These are phyloP conservation scores for Sarocladium strictum DNA, from an alignment of 2,329 filamentous ascomycete species.

Conservation along the genomic window DNA sequence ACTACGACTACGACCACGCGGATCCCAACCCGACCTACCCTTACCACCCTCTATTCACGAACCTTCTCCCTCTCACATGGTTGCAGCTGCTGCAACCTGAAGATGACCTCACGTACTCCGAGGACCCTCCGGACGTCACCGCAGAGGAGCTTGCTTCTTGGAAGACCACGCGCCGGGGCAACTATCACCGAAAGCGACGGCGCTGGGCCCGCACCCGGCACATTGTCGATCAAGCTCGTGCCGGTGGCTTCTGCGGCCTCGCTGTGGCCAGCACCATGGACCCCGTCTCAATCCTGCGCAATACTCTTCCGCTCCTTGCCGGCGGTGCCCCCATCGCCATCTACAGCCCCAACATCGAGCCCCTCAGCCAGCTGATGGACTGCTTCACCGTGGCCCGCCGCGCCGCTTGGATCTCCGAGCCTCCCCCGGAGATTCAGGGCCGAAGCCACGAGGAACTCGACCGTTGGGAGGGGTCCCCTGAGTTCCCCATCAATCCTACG, in stretches of 20 bases:
- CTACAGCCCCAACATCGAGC: constrained; percentile 76
- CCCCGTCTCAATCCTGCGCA: constrained; percentile 65
- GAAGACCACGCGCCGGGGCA: constrained; percentile 78
- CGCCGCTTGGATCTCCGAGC: constrained; percentile 61
- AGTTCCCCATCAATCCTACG: constrained; percentile 85
- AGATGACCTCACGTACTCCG: constrained; percentile 66
- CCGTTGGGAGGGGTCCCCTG: constrained; percentile 54
- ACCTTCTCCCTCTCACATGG: constrained; percentile 84
- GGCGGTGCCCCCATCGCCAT: constrained; percentile 82
- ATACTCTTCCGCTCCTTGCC: constrained; percentile 71
- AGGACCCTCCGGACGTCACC: constrained; percentile 53
- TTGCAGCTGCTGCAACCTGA: constrained; percentile 78
- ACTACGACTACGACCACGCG: constrained; percentile 77
- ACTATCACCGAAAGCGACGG: constrained; percentile 83
- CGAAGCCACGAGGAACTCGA: constrained; percentile 45
- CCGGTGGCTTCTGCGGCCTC: constrained; percentile 76
- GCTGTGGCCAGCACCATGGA: constrained; percentile 81
- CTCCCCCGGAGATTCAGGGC: constrained; percentile 39
- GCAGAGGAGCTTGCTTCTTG: constrained; percentile 58
- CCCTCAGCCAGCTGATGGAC: constrained; percentile 71
- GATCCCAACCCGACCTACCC: constrained; percentile 51
- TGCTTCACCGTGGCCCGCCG: constrained; percentile 76
- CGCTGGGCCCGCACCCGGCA: constrained; percentile 69
- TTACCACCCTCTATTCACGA: constrained; percentile 73
- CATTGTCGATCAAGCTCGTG: constrained; percentile 68